phyloP scores from a whole-genome alignment of 1,139 yeast species.

The Kodamaea alishanica region DNA sequence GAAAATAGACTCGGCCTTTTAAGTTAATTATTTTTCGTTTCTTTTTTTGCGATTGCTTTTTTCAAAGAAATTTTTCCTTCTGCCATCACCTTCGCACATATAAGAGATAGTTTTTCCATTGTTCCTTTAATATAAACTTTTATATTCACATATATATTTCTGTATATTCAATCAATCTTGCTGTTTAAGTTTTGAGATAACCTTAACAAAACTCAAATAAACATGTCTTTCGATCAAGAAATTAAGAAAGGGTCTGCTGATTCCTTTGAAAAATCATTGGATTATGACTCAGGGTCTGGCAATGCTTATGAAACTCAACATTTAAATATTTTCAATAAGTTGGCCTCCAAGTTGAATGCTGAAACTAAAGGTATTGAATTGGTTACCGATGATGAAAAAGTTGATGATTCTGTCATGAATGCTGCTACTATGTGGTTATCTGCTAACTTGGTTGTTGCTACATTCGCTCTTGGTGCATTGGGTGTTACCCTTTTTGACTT shows the following conservation, averaged over 20 bases:
- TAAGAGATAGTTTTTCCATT: conserved; percentile 1
- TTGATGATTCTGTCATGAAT: conserved; percentile 56
- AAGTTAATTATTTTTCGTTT: not conserved
- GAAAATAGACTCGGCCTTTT: conserved; percentile 10
- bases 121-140: not conserved
- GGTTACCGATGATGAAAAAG: conserved; percentile 64
- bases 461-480: conserved; percentile 76
- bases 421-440: conserved; percentile 93
- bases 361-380: conserved; percentile 70
- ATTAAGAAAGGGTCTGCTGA: conserved; percentile 20
- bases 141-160: conserved; percentile 1
- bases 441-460: conserved; percentile 84
- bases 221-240: conserved; percentile 14
- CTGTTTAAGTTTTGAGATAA: conserved; percentile 5
- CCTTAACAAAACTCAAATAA: conserved; percentile 6
- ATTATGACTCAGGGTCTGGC: conserved; percentile 15
- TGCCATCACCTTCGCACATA: not conserved
- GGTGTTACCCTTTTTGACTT: conserved; percentile 58
- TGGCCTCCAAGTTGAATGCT: conserved; percentile 41
- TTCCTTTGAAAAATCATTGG: conserved; percentile 25
- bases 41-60: not conserved
- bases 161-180: conserved; percentile 1
- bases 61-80: no score
- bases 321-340: conserved; percentile 17
- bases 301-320: conserved; percentile 19